Conservation (phyloP, 176 grass and related monocot genomes). For the Ananas comosus region DNA sequence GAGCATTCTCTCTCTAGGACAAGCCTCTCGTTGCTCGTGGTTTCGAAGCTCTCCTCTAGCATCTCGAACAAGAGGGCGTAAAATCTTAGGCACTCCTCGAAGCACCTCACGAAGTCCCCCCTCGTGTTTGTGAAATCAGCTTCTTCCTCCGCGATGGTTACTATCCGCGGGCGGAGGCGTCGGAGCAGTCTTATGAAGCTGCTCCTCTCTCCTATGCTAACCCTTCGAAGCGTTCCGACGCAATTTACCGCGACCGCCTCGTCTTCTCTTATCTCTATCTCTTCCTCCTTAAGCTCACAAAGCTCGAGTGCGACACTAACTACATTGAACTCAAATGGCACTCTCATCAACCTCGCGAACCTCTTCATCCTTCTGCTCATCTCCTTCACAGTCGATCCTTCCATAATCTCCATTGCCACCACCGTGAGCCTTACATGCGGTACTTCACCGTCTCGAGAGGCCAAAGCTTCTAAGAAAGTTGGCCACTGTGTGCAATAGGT, state of each 20-base stretch:
- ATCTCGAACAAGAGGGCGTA: constrained; percentile 14
- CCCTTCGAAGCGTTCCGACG: constrained; percentile 3
- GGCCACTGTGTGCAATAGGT: constrained; percentile 9
- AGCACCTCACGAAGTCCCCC: constrained; percentile 1
- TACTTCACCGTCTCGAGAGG: constrained; percentile 8
- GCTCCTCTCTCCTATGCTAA: not conserved
- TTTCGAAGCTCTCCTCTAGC: constrained; percentile 21
- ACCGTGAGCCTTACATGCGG: constrained; percentile 15
- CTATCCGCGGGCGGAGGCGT: constrained; percentile 1
- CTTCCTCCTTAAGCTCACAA: constrained; percentile 1
- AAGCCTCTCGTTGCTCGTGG: constrained; percentile 19
- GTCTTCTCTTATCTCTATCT: not conserved
- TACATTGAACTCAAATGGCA: constrained; percentile 14
- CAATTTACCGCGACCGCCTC: constrained; percentile 21
- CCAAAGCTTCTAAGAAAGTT: constrained; percentile 6
- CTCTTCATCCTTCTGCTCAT: constrained; percentile 14
- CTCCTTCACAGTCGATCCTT: constrained; percentile 6
- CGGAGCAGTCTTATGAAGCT: constrained; percentile 6
- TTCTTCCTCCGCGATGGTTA: constrained; percentile 22
- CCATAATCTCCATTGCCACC: not conserved
- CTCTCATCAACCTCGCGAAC: constrained; percentile 21
- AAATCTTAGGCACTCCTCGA: constrained; percentile 22
- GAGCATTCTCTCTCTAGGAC: constrained; percentile 13
- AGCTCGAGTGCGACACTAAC: not conserved
- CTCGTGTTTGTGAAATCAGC: constrained; percentile 5